These are phyloP conservation scores for Parastagonospora nodorum DNA, from an alignment of 2,329 filamentous ascomycete species.

Conservation along the genomic window DNA sequence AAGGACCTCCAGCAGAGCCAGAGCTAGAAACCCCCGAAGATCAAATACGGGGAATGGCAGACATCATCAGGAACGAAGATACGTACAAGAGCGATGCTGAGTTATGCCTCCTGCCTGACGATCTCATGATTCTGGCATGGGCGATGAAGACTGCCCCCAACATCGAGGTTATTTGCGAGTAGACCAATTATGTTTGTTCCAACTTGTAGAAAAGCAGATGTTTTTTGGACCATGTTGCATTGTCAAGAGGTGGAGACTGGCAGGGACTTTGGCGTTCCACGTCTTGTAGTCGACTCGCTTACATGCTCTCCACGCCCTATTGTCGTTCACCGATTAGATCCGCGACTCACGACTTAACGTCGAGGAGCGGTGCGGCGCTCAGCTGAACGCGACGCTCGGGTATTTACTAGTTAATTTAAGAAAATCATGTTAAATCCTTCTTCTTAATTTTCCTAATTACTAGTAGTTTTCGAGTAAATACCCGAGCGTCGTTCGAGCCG, in stretches of 20 bases:
- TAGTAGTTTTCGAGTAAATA: too few species aligned
- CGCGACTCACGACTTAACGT: too few species aligned
- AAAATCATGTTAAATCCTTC: too few species aligned
- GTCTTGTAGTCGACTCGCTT: neutral
- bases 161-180: constrained; percentile 7
- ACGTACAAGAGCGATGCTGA: constrained; percentile 17
- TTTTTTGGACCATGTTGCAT: neutral
- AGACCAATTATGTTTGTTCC: neutral
- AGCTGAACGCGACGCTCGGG: too few species aligned
- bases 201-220: neutral
- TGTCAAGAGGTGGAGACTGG: neutral
- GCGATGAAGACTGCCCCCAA: constrained; percentile 17
- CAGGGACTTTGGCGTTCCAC: neutral
- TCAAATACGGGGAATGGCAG: constrained; percentile 16
- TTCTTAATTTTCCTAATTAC: too few species aligned
- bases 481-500: too few species aligned
- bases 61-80: constrained; percentile 23
- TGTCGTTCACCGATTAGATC: neutral
- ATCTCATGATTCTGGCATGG: constrained; percentile 22
- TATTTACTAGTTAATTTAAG: too few species aligned
- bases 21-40: constrained; percentile 8
- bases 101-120: constrained; percentile 20
- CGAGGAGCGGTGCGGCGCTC: neutral
- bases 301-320: neutral
- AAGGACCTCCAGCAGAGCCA: constrained; percentile 4